phyloP scores from a whole-genome alignment of 31 red algal genomes.

The Odonthalia washingtoniensis region DNA sequence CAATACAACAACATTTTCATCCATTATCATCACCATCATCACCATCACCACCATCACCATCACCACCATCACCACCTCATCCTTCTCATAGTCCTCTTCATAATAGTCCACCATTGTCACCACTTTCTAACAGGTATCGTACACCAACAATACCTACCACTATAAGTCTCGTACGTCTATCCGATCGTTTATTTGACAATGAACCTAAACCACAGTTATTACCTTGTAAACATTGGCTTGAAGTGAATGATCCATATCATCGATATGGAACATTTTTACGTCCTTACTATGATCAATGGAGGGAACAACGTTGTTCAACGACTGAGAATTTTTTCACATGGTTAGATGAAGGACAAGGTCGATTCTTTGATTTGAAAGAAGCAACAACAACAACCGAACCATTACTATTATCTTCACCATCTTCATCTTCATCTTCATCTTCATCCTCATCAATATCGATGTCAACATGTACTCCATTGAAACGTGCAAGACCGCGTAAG shows the following conservation, averaged over 20 bases:
- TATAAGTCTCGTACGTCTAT: too few species aligned
- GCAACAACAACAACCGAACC: not conserved
- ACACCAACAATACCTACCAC: too few species aligned
- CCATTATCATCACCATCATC: too few species aligned
- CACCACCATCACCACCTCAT: too few species aligned
- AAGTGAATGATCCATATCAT: conserved; percentile 44
- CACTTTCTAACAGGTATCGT: too few species aligned
- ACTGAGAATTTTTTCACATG: conserved; percentile 50
- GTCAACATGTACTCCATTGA: too few species aligned
- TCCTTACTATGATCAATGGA: conserved; percentile 59
- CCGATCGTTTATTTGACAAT: not conserved
- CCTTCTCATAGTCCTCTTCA: too few species aligned
- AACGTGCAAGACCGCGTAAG: not conserved
- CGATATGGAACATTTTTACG: conserved; percentile 61
- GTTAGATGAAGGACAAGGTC: conserved; percentile 54
- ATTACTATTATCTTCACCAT: not conserved
- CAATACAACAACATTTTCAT: too few species aligned
- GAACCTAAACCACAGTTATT: not conserved
- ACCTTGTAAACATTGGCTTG: conserved; percentile 51
- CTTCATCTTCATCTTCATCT: not conserved
- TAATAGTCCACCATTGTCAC: too few species aligned
- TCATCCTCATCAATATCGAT: too few species aligned
- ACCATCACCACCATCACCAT: too few species aligned
- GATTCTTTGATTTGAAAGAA: not conserved
- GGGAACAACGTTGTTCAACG: not conserved